phyloP scores from a whole-genome alignment of 495 filamentous ascomycete genomes.

The Baudoinia panamericana region DNA sequence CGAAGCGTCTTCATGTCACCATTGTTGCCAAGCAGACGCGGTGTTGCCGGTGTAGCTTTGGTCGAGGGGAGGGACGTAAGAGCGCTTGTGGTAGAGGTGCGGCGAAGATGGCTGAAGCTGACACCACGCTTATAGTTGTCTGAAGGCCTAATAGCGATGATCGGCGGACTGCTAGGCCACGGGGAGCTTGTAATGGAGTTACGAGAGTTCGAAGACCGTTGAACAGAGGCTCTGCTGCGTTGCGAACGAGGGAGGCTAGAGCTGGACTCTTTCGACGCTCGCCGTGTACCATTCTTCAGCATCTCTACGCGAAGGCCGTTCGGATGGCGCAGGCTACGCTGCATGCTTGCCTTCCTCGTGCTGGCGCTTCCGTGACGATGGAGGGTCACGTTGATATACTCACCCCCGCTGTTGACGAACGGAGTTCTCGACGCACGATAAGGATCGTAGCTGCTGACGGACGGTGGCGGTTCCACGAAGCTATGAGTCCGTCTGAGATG shows the following conservation, averaged over 20 bases:
- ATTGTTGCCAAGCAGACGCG: slow-evolving; percentile 12
- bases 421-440: slow-evolving; percentile 54
- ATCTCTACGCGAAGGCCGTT: slow-evolving; percentile 25
- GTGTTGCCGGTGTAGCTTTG: slow-evolving; percentile 19
- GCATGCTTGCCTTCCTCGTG: slow-evolving; percentile 13
- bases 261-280: slow-evolving; percentile 11
- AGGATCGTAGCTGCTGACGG: slow-evolving; percentile 63
- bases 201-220: slow-evolving; percentile 25
- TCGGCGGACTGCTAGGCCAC: slow-evolving; percentile 43
- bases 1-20: slow-evolving; percentile 6
- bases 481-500: slow-evolving; percentile 30
- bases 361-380: slow-evolving; percentile 36
- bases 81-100: slow-evolving; percentile 24
- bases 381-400: slow-evolving; percentile 52
- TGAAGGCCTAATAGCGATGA: slow-evolving; percentile 39
- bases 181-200: slow-evolving; percentile 41
- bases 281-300: slow-evolving; percentile 17
- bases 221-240: slow-evolving; percentile 16
- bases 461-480: slow-evolving; percentile 31
- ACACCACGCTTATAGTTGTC: slow-evolving; percentile 61
- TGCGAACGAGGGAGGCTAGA: slow-evolving; percentile 18
- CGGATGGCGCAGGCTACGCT: slow-evolving; percentile 23
- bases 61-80: slow-evolving; percentile 9
- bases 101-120: slow-evolving; percentile 55
- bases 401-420: slow-evolving; percentile 28